These are phyloP conservation scores for Schrenkiella parvula DNA, from an alignment of 345 rosid species.

Conservation along the genomic window DNA sequence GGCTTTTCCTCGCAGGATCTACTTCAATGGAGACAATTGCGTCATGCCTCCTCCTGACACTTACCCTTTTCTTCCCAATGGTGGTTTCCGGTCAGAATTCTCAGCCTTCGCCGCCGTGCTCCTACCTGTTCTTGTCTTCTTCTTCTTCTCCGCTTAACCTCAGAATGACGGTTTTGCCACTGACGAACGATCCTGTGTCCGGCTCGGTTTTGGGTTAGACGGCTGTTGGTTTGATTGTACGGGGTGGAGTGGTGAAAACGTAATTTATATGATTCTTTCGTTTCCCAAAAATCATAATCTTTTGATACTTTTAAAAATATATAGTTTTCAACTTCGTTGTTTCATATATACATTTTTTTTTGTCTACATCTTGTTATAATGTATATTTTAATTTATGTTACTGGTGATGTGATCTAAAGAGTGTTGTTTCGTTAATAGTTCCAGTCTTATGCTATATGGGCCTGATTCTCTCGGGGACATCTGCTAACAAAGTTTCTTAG, in stretches of 20 bases:
- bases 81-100: constrained; percentile 31
- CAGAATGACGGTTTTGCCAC: constrained; percentile 25
- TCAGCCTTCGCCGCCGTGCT: constrained; percentile 33
- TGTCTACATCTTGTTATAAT: no score
- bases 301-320: neutral
- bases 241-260: constrained; percentile 22
- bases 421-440: neutral
- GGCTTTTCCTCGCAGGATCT: constrained; percentile 85
- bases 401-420: neutral
- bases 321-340: constrained; percentile 15
- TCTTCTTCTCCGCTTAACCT: constrained; percentile 15
- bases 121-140: constrained; percentile 18
- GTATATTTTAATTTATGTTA: neutral
- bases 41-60: constrained; percentile 94
- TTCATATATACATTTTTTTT: neutral
- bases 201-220: constrained; percentile 10
- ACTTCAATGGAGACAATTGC: constrained; percentile 89
- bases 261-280: constrained; percentile 26
- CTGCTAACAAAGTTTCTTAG: neutral
- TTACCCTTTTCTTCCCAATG: constrained; percentile 82
- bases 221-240: neutral
- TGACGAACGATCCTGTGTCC: neutral
- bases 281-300: neutral
- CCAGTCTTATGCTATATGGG: neutral
- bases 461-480: neutral